Evolutionary conservation across 352 stramenopile genomes (phyloP), one percentile per base, ranked within the genome.

Genomic region (Blastocystis sp.): DNA sequence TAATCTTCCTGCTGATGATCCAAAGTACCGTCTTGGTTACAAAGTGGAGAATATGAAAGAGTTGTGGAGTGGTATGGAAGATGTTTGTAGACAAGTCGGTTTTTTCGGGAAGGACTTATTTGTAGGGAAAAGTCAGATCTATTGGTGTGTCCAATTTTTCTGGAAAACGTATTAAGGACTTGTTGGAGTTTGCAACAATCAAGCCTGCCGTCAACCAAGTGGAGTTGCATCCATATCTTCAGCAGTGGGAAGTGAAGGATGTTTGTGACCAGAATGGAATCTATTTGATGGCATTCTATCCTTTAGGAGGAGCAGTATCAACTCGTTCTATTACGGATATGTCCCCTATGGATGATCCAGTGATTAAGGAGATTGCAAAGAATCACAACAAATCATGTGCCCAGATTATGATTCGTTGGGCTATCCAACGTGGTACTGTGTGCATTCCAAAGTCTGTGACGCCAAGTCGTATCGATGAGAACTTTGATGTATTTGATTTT

Each of bases 121-220:
- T 46, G 77, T 74, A 9, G 2, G 77, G 77, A 0, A 27, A 89
- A n/a, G 57, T 73, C 2, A 59, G 87, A 12, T 67, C 66, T 37
- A 89, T 94, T 67, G 92, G 92, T 29, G 91, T 94, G 35, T 92
- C 78, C 52, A 94, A 94, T 69, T 94, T 93, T 35, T 91, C 88
- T 0, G 32, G 58, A 73, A 52, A 71, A 65, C 86, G 89, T 29
- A 73, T 94, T 37, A 29, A 78, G 11, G 65, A 89, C 54, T 88
- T 94, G 56, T 80, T 93, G 7, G 37, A 87, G 4, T 78, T 78
- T 29, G 91, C 89, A 57, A 88, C 78, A 5, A 90, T 93, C 24
- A 89, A 88, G 46, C 92, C 92, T 46, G 35, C 89, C 1, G 80
- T 94, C 0, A 92, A 93, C 83, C 92, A 94, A 88, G 81, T 94